phyloP scores from a whole-genome alignment of 139 green algal genomes.

The Coccomyxa sp. region DNA sequence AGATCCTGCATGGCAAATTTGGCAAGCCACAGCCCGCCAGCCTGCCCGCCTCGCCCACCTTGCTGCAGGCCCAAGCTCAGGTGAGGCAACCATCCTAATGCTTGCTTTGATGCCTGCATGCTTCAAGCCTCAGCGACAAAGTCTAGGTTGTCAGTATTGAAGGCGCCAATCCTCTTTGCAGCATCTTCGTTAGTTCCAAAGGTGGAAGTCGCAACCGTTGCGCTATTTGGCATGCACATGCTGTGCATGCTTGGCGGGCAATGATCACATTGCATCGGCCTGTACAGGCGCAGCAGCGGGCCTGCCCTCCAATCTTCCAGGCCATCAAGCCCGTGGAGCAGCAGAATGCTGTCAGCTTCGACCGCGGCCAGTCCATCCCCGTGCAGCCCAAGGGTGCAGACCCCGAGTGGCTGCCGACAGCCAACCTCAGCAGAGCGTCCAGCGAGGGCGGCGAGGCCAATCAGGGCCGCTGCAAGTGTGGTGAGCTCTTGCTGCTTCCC shows the following conservation, averaged over 20 bases:
- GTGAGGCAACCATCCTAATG: neutral
- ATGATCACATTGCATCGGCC: neutral
- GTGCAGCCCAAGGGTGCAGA: neutral
- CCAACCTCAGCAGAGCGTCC: neutral
- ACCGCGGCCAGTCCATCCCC: neutral
- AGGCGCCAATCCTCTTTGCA: too few relatives aligned
- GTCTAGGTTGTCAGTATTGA: too few relatives aligned
- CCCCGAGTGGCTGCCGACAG: neutral
- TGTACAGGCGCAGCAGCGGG: neutral
- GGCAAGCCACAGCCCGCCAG: neutral
- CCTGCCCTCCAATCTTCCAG: neutral
- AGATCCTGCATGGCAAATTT: neutral
- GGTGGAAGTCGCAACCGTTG: too few relatives aligned
- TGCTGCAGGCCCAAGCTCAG: neutral
- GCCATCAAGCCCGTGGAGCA: neutral
- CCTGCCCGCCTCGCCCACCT: neutral
- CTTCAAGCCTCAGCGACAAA: neutral
- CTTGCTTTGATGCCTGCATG: too few relatives aligned
- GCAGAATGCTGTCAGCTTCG: neutral
- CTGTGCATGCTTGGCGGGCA: neutral
- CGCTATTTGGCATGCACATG: too few relatives aligned
- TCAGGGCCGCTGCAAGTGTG: conserved; percentile 14
- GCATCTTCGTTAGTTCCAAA: too few relatives aligned
- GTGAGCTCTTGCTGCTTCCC: neutral
- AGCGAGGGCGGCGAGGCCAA: neutral